Base-by-base conservation (phyloP, 805 yeast species). In the Lipomyces yamadae region DNA sequence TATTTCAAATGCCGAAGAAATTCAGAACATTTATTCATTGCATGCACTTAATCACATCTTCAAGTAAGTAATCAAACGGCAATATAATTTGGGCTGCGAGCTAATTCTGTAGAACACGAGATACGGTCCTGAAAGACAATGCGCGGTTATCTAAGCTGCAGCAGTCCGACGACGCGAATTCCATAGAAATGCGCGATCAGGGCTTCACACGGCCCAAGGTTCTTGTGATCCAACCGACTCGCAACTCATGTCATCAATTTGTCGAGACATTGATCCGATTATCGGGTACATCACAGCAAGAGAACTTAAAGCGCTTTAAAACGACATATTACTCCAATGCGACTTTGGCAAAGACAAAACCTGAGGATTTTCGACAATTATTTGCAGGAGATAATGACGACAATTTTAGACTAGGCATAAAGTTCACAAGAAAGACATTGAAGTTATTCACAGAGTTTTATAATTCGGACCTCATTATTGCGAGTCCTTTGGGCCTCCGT, bases 151-250 rank as follows among this genome's bases (percentile, higher is more conserved):
- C 81, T 37, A 71, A 76, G 18, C 80, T 80, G n/a, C 56, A 61
- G 75, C 70, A 70, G n/a, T 64, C 67, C 3, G 72, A 71, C 3
- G 72, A 71, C n/a, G 68, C 67, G 24, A 72, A 70, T 37, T 72
- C 76, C 2, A 79, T 65, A 79, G 96, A 91, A 73, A 82, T 84
- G 70, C 81, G 96, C 64, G 99, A 95, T 76, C 98, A 95, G 77
- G 98, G 99, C 35, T 95, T 92, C 76, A 93, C 97, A 0, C 83
- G 98, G 69, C 97, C 99, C 0, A 93, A 92, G 74, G 92, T 89
- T 1, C 79, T 95, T 64, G 85, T 94, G 4, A 78, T 95, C 33
- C 79, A 91, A 53, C 98, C 99, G 11, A 91, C 97, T 0, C 84
- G 97, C 74, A 84, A 92, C 71, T 80, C 88, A 8, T 92, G 95